Evolutionary conservation across 1,284 basidiomycete genomes (phyloP).

Genomic region (Tylopilus sp.): DNA sequence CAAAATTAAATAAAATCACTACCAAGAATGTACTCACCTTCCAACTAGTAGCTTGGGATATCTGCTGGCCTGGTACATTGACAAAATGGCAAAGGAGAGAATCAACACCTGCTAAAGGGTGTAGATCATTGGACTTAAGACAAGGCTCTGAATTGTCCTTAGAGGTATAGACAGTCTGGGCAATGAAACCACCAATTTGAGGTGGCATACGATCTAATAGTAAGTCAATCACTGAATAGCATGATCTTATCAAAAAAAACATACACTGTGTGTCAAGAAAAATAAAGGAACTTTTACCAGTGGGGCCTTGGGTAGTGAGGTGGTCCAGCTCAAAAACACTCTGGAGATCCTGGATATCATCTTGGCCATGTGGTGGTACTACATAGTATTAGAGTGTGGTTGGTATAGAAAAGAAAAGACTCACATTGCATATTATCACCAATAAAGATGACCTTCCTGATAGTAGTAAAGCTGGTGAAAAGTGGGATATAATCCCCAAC

Average conservation of each 20-base stretch:
- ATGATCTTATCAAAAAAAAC: constrained; percentile 18
- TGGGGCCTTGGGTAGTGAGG: constrained; percentile 31
- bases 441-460: constrained; percentile 38
- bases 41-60: constrained; percentile 40
- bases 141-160: constrained; percentile 19
- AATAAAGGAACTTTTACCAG: constrained; percentile 30
- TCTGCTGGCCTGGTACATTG: constrained; percentile 44
- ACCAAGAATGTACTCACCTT: constrained; percentile 36
- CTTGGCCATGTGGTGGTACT: constrained; percentile 60
- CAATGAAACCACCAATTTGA: constrained; percentile 70
- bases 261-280: constrained; percentile 60
- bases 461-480: constrained; percentile 29
- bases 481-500: constrained; percentile 40
- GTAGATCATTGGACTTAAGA: constrained; percentile 47
- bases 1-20: constrained; percentile 1
- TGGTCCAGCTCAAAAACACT: constrained; percentile 59
- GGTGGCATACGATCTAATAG: constrained; percentile 69
- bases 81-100: constrained; percentile 49
- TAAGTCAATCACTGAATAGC: background rate
- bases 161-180: constrained; percentile 55
- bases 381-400: background rate
- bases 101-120: constrained; percentile 39
- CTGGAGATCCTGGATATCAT: constrained; percentile 46
- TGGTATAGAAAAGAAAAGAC: constrained; percentile 8
- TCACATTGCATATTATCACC: constrained; percentile 47